phyloP scores from a whole-genome alignment of 179 eudicot genomes.

The Beta corolliflora region DNA sequence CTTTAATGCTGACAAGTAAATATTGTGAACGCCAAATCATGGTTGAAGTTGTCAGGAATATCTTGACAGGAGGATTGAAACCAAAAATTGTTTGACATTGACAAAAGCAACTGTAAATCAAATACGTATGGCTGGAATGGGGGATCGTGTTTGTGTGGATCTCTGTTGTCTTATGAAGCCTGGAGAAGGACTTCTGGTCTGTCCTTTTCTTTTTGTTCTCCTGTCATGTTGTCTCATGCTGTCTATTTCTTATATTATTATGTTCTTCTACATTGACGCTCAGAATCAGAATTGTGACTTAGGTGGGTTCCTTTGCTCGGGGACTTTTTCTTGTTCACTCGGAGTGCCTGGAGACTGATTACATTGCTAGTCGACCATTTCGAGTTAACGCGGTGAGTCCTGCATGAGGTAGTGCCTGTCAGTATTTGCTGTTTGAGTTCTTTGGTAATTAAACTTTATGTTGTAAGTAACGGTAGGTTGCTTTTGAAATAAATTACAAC shows the following conservation, averaged over 20 bases:
- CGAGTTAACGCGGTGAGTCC: constrained; percentile 89
- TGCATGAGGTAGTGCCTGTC: constrained; percentile 6
- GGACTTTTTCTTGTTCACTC: constrained; percentile 96
- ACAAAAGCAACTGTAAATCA: constrained; percentile 58
- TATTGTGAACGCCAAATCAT: constrained; percentile 24
- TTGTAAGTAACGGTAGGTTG: not conserved
- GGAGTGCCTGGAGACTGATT: constrained; percentile 89
- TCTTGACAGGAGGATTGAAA: constrained; percentile 70
- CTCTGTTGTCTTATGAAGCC: constrained; percentile 93
- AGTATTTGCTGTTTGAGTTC: not conserved
- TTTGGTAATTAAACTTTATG: not conserved
- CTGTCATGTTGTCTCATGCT: not conserved
- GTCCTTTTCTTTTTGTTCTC: not conserved
- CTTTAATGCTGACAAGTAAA: constrained; percentile 19
- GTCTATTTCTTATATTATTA: not conserved
- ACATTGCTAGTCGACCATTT: constrained; percentile 94
- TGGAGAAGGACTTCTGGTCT: constrained; percentile 92
- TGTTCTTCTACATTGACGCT: constrained; percentile 9
- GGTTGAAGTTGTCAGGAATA: constrained; percentile 62
- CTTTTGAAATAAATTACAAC: not conserved
- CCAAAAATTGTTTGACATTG: constrained; percentile 51
- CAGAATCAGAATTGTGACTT: not conserved
- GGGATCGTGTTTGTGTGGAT: constrained; percentile 95
- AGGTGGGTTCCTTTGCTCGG: constrained; percentile 97
- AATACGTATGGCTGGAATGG: constrained; percentile 82